Conservation (phyloP, 441 rosid genomes). For the Dalechampia spathulata region DNA sequence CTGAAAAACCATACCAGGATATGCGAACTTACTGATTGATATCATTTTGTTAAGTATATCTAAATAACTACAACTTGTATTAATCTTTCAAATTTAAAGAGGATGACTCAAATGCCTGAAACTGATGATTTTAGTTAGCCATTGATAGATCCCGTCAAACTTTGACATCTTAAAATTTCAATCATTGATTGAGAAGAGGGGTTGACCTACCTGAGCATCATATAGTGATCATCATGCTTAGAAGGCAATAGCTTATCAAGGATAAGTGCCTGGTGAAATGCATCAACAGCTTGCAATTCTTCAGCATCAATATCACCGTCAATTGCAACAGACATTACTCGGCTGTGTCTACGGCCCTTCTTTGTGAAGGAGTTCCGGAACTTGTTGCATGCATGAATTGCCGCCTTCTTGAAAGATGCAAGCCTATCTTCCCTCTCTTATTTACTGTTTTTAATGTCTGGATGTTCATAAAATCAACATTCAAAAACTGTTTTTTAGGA, state of each 20-base stretch:
- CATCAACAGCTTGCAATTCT: slow-evolving; percentile 65
- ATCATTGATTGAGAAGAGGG: not conserved
- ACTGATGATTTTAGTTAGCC: too few species aligned
- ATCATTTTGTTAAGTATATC: too few species aligned
- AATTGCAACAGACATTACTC: slow-evolving; percentile 51
- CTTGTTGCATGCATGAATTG: slow-evolving; percentile 57
- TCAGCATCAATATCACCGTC: slow-evolving; percentile 61
- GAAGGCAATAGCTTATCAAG: slow-evolving; percentile 62
- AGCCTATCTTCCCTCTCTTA: slow-evolving; percentile 51
- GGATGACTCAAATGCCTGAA: too few species aligned
- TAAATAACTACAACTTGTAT: too few species aligned
- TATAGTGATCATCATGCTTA: slow-evolving; percentile 74
- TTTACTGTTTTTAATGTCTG: slow-evolving; percentile 29
- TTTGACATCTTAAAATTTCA: too few species aligned
- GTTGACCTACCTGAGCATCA: slow-evolving; percentile 52
- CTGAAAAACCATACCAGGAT: slow-evolving; percentile 24
- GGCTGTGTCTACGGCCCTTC: slow-evolving; percentile 58
- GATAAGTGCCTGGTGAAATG: slow-evolving; percentile 60
- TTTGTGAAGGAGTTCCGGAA: slow-evolving; percentile 59
- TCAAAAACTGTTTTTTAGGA: too few species aligned
- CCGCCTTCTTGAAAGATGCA: slow-evolving; percentile 61
- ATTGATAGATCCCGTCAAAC: too few species aligned
- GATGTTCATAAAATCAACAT: slow-evolving; percentile 22
- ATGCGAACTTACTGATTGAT: too few species aligned
- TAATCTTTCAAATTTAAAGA: too few species aligned